Evolutionary conservation across 2,329 filamentous ascomycete species (phyloP).

Genomic region (Ascochyta lentis): DNA sequence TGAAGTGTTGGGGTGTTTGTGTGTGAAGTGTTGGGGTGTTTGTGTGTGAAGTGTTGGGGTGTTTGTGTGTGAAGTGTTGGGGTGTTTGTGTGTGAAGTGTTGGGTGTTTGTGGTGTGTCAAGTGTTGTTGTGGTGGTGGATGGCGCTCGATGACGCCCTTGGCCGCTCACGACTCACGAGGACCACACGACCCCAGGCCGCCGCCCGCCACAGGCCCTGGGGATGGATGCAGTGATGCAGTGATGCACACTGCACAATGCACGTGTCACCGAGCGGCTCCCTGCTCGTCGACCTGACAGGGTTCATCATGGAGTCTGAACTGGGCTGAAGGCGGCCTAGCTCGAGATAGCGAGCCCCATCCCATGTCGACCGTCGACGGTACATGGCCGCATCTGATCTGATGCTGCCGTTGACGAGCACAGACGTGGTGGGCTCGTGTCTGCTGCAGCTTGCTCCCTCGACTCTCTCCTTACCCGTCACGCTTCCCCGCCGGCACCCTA

Average conservation of each 20-base stretch:
- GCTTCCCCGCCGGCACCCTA: not conserved
- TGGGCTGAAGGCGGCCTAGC: conserved; percentile 14
- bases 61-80: too few species aligned
- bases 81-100: too few species aligned
- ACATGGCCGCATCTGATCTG: conserved; percentile 8
- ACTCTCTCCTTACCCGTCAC: not conserved
- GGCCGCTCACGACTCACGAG: not conserved
- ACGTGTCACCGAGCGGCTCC: conserved; percentile 3
- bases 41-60: too few species aligned
- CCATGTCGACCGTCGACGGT: conserved; percentile 1
- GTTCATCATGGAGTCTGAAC: not conserved
- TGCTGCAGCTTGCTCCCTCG: conserved; percentile 4
- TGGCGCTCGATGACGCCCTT: conserved; percentile 18
- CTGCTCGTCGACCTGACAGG: not conserved
- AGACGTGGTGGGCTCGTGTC: conserved; percentile 4
- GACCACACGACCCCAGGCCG: conserved; percentile 6
- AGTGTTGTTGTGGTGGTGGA: too few species aligned
- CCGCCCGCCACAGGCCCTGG: not conserved
- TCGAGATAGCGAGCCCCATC: conserved; percentile 3
- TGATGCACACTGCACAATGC: not conserved
- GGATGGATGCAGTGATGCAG: not conserved
- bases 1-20: too few species aligned
- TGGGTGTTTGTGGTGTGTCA: not conserved
- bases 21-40: too few species aligned
- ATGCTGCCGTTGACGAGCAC: conserved; percentile 15